phyloP scores from a whole-genome alignment of 1,139 yeast species.

The Nakaseomyces sp. region DNA sequence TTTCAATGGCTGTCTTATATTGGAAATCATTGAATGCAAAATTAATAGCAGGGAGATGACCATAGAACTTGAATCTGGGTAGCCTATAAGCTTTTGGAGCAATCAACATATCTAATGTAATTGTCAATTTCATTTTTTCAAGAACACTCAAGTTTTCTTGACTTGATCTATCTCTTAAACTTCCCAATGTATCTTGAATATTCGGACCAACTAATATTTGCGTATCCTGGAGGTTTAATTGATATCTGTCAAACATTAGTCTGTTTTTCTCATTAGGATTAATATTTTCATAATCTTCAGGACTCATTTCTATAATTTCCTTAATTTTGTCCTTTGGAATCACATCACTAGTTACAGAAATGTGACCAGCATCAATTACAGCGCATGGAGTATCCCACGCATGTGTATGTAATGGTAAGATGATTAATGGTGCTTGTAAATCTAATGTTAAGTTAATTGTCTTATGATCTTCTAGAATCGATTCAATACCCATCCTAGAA shows the following conservation, averaged over 20 bases:
- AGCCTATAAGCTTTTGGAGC: conserved; percentile 70
- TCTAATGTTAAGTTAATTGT: conserved; percentile 79
- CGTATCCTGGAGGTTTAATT: conserved; percentile 70
- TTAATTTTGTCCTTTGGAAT: conserved; percentile 65
- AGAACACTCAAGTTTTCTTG: conserved; percentile 42
- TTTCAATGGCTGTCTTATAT: conserved; percentile 75
- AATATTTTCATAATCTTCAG: conserved; percentile 54
- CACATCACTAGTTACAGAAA: conserved; percentile 71
- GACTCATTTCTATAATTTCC: conserved; percentile 57
- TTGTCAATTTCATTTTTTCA: conserved; percentile 66
- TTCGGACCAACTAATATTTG: conserved; percentile 82
- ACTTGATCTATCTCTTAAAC: conserved; percentile 44
- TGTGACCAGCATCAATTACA: conserved; percentile 92
- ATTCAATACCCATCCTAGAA: conserved; percentile 86
- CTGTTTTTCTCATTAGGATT: conserved; percentile 68
- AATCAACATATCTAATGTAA: conserved; percentile 72
- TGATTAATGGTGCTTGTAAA: conserved; percentile 85
- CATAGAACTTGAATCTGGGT: conserved; percentile 65
- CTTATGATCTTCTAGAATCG: conserved; percentile 89
- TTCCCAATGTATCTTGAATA: conserved; percentile 66
- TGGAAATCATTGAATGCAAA: conserved; percentile 81
- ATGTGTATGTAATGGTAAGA: conserved; percentile 76
- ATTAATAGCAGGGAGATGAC: conserved; percentile 66
- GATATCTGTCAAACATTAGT: conserved; percentile 84
- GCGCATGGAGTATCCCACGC: conserved; percentile 83